phyloP scores from a whole-genome alignment of 2,329 filamentous ascomycete genomes.

The Fusarium concolor region DNA sequence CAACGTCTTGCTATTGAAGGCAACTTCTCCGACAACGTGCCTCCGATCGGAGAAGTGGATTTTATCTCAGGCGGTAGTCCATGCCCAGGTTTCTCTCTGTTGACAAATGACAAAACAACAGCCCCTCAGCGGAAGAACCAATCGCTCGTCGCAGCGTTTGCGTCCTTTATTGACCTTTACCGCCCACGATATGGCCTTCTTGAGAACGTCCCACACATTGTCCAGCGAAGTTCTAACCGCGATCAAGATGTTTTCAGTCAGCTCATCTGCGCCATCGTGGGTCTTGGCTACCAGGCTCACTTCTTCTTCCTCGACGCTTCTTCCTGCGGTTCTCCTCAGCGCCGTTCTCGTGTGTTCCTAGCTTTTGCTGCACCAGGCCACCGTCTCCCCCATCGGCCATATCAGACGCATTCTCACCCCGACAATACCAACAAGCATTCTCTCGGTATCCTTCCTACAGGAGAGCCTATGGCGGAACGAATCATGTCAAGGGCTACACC shows the following conservation, averaged over 20 bases:
- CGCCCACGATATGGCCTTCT: conserved; percentile 79
- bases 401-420: conserved; percentile 72
- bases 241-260: conserved; percentile 77
- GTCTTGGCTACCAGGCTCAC: conserved; percentile 80
- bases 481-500: conserved; percentile 59
- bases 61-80: conserved; percentile 80
- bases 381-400: conserved; percentile 65
- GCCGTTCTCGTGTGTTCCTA: conserved; percentile 76
- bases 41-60: conserved; percentile 71
- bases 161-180: conserved; percentile 79
- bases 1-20: conserved; percentile 67
- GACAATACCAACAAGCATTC: conserved; percentile 43
- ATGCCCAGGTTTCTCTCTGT: conserved; percentile 78
- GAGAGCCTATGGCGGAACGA: conserved; percentile 68
- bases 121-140: conserved; percentile 73
- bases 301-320: conserved; percentile 77
- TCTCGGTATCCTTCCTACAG: conserved; percentile 71
- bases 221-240: conserved; percentile 58
- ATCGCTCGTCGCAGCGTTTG: conserved; percentile 81
- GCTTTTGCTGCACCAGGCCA: conserved; percentile 76
- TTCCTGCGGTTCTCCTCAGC: conserved; percentile 74
- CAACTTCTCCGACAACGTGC: conserved; percentile 59
- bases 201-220: conserved; percentile 80
- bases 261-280: conserved; percentile 77
- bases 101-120: conserved; percentile 70